Base-by-base conservation (phyloP, 306 rosid genomes). In the Castanea mollissima region DNA sequence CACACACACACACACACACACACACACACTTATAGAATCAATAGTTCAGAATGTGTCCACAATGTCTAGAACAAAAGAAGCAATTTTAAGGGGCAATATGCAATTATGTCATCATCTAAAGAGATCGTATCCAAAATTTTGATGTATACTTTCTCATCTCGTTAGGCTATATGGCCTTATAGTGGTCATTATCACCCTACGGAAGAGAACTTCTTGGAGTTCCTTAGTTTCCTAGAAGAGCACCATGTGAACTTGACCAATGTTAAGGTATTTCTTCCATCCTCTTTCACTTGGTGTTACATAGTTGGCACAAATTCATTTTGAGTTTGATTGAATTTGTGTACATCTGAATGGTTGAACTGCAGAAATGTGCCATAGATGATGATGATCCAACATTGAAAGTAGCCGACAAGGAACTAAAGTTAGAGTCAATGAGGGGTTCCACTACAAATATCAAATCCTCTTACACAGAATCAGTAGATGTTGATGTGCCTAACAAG, bases 171-270 rank as follows among this genome's bases (percentile, higher is more conserved):
- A 75, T 94, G 98, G 98, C 90, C 92, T 34, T 91, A 94, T 49
- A 94, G 98, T 71, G 98, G 98, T 13, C 98, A 94, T 69, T 92
- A 94, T 63, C 54, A 84, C 58, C 97, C 97, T 1, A 94, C 97
- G 18, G 79, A 86, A 83, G 91, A 89, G 86, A 89, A 86, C 64
- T 86, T 94, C 70, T 60, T 27, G 80, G 97, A 94, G 74, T 91
- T 94, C 82, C 65, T 86, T 57, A 83, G 74, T 79, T 94, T 88
- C 84, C 81, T 94, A 74, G 77, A 87, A 87, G 92, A 92, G 55
- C 85, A 87, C 57, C 78, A 88, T 2, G 89, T 94, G 71, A 94
- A 92, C 81, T 77, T 94, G 69, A 85, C 92, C 25, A 84, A 90
- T 83, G 99, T 92, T 2, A 92, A 91, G 92, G 99, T 94, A 82